Conservation (phyloP, 139 green algal genomes). For the Ostreobium quekettii region DNA sequence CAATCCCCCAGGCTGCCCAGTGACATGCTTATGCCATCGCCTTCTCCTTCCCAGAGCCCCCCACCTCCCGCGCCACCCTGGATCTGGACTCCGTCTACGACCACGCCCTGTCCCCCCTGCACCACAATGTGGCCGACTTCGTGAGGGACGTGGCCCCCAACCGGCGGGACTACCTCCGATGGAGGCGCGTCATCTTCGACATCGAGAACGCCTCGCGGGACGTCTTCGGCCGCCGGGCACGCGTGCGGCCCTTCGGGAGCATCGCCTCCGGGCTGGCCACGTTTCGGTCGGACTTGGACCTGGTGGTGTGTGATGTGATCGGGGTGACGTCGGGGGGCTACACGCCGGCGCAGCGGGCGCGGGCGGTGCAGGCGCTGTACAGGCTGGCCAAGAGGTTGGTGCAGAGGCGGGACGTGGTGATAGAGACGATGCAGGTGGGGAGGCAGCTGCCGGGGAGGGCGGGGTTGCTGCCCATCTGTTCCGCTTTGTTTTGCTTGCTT, state of each 20-base stretch:
- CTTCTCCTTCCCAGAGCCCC: no score
- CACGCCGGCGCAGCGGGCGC: not conserved
- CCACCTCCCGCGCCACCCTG: no score
- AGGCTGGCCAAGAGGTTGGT: constrained; percentile 3
- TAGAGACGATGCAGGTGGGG: not conserved
- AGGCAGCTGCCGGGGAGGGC: no score
- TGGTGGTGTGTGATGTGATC: constrained; percentile 4
- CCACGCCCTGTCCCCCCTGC: constrained; percentile 1
- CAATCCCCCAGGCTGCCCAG: no score
- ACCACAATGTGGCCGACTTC: not conserved
- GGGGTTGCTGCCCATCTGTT: no score
- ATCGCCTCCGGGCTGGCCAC: not conserved
- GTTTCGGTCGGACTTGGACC: constrained; percentile 2
- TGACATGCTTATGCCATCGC: no score
- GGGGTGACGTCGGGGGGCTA: not conserved
- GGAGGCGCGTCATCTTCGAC: not conserved
- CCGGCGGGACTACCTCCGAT: not conserved
- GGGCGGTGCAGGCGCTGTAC: constrained; percentile 1
- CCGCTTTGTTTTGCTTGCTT: no score
- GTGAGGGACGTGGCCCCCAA: not conserved
- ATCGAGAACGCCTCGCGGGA: not conserved
- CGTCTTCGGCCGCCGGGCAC: not conserved
- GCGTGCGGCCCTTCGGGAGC: not conserved
- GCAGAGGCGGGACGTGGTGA: not conserved
- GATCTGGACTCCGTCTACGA: no score